These are phyloP conservation scores for Tuber aestivum DNA, from an alignment of 495 filamentous ascomycete species.

Conservation along the genomic window DNA sequence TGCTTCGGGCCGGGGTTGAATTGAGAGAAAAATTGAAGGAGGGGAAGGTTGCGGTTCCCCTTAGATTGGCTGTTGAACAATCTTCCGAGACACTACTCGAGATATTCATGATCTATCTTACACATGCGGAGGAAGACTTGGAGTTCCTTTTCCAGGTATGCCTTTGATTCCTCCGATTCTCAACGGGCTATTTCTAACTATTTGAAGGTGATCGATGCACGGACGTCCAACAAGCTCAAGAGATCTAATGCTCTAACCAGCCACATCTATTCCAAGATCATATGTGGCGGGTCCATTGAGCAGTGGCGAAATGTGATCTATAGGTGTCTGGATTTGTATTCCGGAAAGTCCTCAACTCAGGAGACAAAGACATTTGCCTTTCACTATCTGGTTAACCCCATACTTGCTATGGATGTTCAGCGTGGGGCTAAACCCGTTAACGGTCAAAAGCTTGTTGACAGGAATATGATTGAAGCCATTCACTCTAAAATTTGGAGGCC, in stretches of 20 bases:
- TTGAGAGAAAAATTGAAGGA: conserved; percentile 62
- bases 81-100: conserved; percentile 82
- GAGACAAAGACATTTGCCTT: conserved; percentile 90
- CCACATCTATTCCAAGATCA: conserved; percentile 80
- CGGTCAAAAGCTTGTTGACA: conserved; percentile 74
- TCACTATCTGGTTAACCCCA: conserved; percentile 87
- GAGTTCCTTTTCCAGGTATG: conserved; percentile 71
- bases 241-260: conserved; percentile 64
- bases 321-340: conserved; percentile 82
- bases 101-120: conserved; percentile 73
- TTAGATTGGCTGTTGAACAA: conserved; percentile 83
- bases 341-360: conserved; percentile 67
- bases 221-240: conserved; percentile 77
- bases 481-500: conserved; percentile 92
- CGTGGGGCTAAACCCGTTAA: conserved; percentile 49
- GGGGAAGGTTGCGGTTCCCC: conserved; percentile 60
- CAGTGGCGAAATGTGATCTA: conserved; percentile 80
- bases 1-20: conserved; percentile 64
- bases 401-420: conserved; percentile 87
- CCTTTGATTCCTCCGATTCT: neutral
- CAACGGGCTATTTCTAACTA: conserved; percentile 7
- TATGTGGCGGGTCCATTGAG: conserved; percentile 77
- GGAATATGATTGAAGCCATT: conserved; percentile 79
- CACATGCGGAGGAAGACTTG: conserved; percentile 66
- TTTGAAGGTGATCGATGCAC: conserved; percentile 62